Evolutionary conservation across 345 rosid genomes (phyloP), one percentile per base, ranked within the genome.

Genomic region (Eucalyptus tenuipes): DNA sequence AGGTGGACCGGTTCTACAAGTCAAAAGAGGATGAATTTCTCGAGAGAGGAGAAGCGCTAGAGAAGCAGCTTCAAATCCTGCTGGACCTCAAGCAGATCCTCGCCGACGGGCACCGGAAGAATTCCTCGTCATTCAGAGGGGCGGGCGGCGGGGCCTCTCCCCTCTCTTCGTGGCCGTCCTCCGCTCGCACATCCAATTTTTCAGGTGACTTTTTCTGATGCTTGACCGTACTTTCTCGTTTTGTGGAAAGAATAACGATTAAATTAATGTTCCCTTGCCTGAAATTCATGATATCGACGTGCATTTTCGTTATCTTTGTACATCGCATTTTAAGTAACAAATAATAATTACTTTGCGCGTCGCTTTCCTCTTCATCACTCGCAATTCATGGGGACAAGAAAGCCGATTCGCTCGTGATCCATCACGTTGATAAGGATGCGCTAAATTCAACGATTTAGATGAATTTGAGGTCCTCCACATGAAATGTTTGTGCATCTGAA

Each of bases 1-100:
- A 96, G 88, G 99, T 97, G 91, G 96, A 97, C 92, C 94, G 89
- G 71, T 98, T 98, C 91, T 94, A 97, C 93, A 94, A 90, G 92
- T 86, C 88, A 1, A 95, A 90, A 91, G 99, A 98, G 89, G 91
- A 91, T 13, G 99, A 98, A 91, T 94, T 98, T 71, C 88, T 95
- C 3, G 99, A 94, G 86, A 98, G 98, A 91, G 99, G 98, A 81
- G 97, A 95, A 64, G 90, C 90, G 85, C 93, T 97, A n/a, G 92
- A 92, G 90, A 98, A 95, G 92, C 99, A 98, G 89, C 94, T 96
- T 5, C 92, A 95, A 33, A 97, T 93, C 84, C 90, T 97, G 89
- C 48, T 94, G 85, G 97, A 98, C 86, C 92, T 98, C 88, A 96
- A 94, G 91, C 95, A 91, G 88, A 92, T 97, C 66, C 88, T 96